These are phyloP conservation scores for Lasiosphaeria miniovina DNA, from an alignment of 495 filamentous ascomycete genomes.

Conservation along the genomic window DNA sequence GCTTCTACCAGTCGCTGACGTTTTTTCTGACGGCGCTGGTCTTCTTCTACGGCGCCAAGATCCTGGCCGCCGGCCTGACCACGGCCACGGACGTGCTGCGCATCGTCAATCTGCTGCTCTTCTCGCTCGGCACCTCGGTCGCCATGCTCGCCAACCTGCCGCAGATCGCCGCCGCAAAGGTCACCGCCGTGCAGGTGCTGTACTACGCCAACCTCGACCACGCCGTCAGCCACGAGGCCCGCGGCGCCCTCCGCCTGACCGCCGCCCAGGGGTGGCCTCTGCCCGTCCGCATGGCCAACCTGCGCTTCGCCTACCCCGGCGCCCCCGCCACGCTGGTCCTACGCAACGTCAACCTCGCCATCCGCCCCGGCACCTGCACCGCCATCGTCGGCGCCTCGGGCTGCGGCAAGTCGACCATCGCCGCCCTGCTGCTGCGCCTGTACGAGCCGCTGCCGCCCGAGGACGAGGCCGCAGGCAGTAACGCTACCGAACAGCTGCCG, in stretches of 20 bases:
- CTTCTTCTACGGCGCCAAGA: constrained; percentile 74
- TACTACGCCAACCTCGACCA: constrained; percentile 58
- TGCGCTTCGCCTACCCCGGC: constrained; percentile 69
- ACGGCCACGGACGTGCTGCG: constrained; percentile 59
- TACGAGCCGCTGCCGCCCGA: constrained; percentile 26
- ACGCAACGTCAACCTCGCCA: constrained; percentile 55
- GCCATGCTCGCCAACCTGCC: constrained; percentile 71
- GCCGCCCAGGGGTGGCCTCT: constrained; percentile 35
- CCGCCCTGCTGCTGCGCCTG: constrained; percentile 61
- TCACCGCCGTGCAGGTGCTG: constrained; percentile 70
- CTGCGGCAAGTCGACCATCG: constrained; percentile 85
- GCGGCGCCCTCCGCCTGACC: constrained; percentile 38
- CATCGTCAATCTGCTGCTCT: constrained; percentile 78
- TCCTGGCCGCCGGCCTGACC: constrained; percentile 49
- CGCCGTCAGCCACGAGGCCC: constrained; percentile 62
- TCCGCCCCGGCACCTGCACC: constrained; percentile 58
- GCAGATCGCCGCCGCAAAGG: constrained; percentile 69
- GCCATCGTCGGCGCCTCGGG: constrained; percentile 83
- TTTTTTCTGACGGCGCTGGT: constrained; percentile 76
- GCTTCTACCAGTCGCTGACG: constrained; percentile 65
- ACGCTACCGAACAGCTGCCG: background rate
- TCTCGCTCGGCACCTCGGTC: constrained; percentile 70
- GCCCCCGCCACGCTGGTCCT: constrained; percentile 54
- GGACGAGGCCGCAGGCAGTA: constrained; percentile 47
- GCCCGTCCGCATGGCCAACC: constrained; percentile 57